Evolutionary conservation across 2,329 filamentous ascomycete genomes (phyloP).

Genomic region (Xylariaceae sp.): DNA sequence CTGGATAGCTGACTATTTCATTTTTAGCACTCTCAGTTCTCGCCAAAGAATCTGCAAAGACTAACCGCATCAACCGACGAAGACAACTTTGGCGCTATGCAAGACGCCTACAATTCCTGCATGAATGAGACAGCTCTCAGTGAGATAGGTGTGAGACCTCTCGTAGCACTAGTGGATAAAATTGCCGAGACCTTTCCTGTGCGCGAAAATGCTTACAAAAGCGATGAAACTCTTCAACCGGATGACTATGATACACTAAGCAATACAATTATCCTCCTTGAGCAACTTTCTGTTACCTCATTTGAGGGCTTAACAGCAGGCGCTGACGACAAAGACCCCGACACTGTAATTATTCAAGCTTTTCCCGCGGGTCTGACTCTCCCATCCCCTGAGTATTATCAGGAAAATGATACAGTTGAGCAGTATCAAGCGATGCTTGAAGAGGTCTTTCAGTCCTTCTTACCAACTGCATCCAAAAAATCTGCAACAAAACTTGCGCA

Average conservation of each 20-base stretch:
- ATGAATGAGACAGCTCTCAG: conserved; percentile 58
- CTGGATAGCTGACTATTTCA: conserved; percentile 13
- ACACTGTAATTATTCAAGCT: conserved; percentile 34
- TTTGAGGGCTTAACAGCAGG: conserved; percentile 35
- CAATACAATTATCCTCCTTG: conserved; percentile 45
- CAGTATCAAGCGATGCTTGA: conserved; percentile 47
- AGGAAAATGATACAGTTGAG: conserved; percentile 48
- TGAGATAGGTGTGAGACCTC: conserved; percentile 50
- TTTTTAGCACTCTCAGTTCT: conserved; percentile 47
- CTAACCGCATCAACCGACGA: conserved; percentile 45
- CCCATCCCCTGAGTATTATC: conserved; percentile 59
- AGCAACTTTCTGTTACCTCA: conserved; percentile 40
- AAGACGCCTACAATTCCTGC: conserved; percentile 62
- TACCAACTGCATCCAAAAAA: conserved; percentile 20
- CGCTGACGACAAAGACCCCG: conserved; percentile 42
- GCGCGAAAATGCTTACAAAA: conserved; percentile 20
- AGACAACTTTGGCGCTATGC: conserved; percentile 63
- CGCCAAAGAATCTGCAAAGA: conserved; percentile 35
- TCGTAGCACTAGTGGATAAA: conserved; percentile 52
- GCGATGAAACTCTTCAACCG: conserved; percentile 19
- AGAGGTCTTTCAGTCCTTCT: conserved; percentile 33
- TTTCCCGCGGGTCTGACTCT: conserved; percentile 51
- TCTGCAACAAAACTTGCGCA: conserved; percentile 30
- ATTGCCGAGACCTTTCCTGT: conserved; percentile 44
- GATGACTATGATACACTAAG: conserved; percentile 34